These are phyloP conservation scores for Cladosporium cucumerinum DNA, from an alignment of 2,329 filamentous ascomycete species.

Conservation along the genomic window DNA sequence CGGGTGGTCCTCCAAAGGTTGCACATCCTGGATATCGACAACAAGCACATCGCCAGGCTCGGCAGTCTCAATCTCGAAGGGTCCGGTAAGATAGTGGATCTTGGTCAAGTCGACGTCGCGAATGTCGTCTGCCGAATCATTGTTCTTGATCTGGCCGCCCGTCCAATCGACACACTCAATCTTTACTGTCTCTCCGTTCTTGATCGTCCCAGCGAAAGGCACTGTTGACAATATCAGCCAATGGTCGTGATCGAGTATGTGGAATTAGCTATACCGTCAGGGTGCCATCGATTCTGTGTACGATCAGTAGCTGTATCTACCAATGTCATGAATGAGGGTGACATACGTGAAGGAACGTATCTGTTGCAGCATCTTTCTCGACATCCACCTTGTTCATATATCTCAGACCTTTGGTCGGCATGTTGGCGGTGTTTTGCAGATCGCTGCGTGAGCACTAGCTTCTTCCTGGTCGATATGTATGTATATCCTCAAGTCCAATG, in stretches of 20 bases:
- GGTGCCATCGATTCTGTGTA: slow-evolving; percentile 82
- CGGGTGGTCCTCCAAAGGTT: slow-evolving; percentile 78
- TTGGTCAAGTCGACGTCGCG: slow-evolving; percentile 78
- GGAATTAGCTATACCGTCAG: slow-evolving; percentile 63
- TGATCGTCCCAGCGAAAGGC: slow-evolving; percentile 68
- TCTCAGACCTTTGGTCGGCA: slow-evolving; percentile 58
- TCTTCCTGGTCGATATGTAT: not conserved
- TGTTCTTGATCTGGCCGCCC: slow-evolving; percentile 77
- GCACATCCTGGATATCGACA: slow-evolving; percentile 89
- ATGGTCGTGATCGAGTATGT: not conserved
- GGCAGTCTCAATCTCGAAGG: slow-evolving; percentile 80
- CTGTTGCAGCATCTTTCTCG: slow-evolving; percentile 67
- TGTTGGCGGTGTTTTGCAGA: slow-evolving; percentile 26
- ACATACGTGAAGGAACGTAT: slow-evolving; percentile 45
- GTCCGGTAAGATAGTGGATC: slow-evolving; percentile 84
- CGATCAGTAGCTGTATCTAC: slow-evolving; percentile 14
- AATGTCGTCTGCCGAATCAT: slow-evolving; percentile 85
- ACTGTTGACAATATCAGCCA: slow-evolving; percentile 49
- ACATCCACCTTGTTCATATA: slow-evolving; percentile 71
- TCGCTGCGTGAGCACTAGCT: not conserved
- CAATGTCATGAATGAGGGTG: too few relatives aligned
- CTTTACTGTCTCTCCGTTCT: slow-evolving; percentile 82
- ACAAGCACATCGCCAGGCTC: slow-evolving; percentile 81
- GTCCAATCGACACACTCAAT: slow-evolving; percentile 85
- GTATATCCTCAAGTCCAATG: not conserved